These are phyloP conservation scores for Fagopyrum homotropicum DNA, from an alignment of 148 eudicot species.

Conservation along the genomic window DNA sequence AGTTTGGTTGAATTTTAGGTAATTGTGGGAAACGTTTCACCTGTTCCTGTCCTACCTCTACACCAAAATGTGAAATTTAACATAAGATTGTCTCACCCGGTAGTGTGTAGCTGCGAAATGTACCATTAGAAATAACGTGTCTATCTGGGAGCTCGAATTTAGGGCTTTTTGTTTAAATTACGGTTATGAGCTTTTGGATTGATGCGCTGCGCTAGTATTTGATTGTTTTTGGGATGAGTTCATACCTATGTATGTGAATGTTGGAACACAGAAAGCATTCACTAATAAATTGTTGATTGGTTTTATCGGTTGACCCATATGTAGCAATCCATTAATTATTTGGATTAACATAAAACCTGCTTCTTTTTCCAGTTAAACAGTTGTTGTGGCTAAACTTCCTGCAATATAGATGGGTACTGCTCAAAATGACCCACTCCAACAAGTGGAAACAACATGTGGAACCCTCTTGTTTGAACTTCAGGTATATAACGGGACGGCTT, in stretches of 20 bases:
- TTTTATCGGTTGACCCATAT: not conserved
- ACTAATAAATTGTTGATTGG: not conserved
- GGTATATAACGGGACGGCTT: conserved; percentile 23
- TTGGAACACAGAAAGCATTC: not conserved
- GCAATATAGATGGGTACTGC: conserved; percentile 21
- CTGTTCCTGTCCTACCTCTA: not conserved
- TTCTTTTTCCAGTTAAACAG: not conserved
- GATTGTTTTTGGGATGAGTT: not conserved
- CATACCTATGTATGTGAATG: not conserved
- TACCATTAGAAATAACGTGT: not conserved
- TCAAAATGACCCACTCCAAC: conserved; percentile 29
- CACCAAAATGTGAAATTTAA: not conserved
- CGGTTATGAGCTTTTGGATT: not conserved
- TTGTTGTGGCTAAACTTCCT: not conserved
- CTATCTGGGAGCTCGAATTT: not conserved
- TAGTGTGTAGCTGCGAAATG: not conserved
- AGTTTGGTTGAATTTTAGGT: not conserved
- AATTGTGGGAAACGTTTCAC: not conserved
- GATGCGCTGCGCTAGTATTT: not conserved
- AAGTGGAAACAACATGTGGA: conserved; percentile 37
- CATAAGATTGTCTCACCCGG: not conserved
- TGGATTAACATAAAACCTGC: not conserved
- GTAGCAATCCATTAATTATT: not conserved
- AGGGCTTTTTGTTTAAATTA: not conserved
- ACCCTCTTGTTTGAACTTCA: conserved; percentile 37